Evolutionary conservation across 192 early-diverging fungal genomes (phyloP).

Genomic region (Backusella luteola): DNA sequence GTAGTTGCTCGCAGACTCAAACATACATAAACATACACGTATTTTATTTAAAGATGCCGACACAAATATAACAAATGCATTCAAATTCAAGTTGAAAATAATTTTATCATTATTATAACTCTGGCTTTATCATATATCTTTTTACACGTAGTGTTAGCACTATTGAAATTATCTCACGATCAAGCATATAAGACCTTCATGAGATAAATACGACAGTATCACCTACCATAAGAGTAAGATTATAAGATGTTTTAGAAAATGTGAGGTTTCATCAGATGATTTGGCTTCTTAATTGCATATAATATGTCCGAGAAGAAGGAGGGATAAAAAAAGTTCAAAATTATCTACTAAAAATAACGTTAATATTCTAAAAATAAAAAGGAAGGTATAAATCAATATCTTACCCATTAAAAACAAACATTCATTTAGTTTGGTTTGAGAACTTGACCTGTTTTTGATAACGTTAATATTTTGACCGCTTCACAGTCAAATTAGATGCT

Average conservation of each 20-base stretch:
- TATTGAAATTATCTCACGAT: neutral
- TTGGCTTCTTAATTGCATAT: neutral
- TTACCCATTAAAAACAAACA: no score
- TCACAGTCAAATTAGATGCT: no score
- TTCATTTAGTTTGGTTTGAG: no score
- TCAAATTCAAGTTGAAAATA: neutral
- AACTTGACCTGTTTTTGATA: no score
- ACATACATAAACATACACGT: neutral
- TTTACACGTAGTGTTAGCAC: neutral
- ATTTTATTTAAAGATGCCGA: neutral
- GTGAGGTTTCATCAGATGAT: neutral
- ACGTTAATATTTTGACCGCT: no score
- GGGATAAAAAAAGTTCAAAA: neutral
- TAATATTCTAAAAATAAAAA: neutral
- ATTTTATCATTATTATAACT: neutral
- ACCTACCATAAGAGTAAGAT: constrained; percentile 6
- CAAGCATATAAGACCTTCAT: neutral
- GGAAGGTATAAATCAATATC: no score
- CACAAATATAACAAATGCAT: neutral
- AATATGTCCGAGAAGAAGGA: neutral
- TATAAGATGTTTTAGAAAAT: neutral
- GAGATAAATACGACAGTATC: neutral
- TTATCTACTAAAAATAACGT: neutral
- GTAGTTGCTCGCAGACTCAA: neutral
- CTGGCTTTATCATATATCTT: neutral